Evolutionary conservation across 257 asterid genomes (phyloP).

Genomic region (Cynanchum wilfordii): DNA sequence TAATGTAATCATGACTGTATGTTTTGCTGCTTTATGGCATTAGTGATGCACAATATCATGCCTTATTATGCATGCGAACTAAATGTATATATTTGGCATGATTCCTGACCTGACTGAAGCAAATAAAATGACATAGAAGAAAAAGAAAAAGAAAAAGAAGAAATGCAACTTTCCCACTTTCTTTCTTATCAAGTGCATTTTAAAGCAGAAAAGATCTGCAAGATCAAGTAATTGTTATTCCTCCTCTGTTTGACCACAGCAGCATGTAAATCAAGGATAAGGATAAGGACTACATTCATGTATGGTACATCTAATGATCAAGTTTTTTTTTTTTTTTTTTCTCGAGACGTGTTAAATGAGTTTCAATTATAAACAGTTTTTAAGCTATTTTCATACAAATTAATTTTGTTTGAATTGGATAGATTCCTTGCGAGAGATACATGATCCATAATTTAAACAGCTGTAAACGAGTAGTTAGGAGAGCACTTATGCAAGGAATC

Average conservation of each 20-base stretch:
- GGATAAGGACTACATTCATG: background rate
- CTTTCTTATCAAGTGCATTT: background rate
- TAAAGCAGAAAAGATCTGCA: background rate
- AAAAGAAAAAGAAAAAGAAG: background rate
- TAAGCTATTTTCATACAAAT: too few species aligned
- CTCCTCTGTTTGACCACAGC: background rate
- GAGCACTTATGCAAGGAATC: too few species aligned
- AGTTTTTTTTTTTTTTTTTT: background rate
- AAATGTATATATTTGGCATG: background rate
- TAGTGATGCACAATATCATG: background rate
- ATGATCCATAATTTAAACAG: too few species aligned
- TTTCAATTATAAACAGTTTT: too few species aligned
- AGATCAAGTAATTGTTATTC: background rate
- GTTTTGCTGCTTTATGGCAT: background rate
- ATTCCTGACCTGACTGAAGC: conserved; percentile 2
- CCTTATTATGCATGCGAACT: background rate
- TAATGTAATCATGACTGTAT: background rate
- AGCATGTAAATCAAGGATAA: background rate
- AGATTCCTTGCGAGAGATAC: too few species aligned
- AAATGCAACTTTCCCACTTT: background rate
- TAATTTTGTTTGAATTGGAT: too few species aligned
- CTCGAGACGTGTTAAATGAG: background rate
- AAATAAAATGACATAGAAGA: background rate
- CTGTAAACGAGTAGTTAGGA: too few species aligned
- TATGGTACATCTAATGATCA: background rate